These are phyloP conservation scores for Pneumocystis oryctolagi DNA, from an alignment of 1,139 yeast genomes.

Conservation along the genomic window DNA sequence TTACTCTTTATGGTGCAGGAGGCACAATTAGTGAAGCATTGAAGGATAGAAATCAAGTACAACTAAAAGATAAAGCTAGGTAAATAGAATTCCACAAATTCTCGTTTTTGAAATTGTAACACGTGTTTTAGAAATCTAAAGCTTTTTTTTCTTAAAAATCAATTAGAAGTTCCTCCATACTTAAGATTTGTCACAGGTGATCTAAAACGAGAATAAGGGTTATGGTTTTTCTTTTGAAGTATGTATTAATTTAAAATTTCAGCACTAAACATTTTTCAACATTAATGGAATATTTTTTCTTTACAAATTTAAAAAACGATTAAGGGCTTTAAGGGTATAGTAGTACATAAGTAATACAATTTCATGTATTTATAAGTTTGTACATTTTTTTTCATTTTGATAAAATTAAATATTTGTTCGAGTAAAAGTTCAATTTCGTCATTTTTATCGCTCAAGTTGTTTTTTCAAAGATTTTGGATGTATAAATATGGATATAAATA, in stretches of 20 bases:
- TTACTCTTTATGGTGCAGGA: constrained; percentile 77
- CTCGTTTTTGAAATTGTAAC: constrained; percentile 42
- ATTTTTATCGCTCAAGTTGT: not conserved
- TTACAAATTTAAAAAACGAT: not conserved
- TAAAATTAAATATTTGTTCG: not conserved
- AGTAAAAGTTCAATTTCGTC: not conserved
- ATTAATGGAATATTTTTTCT: not conserved
- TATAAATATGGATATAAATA: not conserved
- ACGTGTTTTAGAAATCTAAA: constrained; percentile 40
- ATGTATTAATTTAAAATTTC: not conserved
- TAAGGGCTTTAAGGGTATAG: not conserved
- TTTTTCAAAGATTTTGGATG: not conserved
- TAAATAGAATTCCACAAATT: constrained; percentile 80
- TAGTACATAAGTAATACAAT: not conserved
- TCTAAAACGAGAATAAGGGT: constrained; percentile 28
- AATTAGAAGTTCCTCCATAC: not conserved
- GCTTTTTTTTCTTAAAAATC: not conserved
- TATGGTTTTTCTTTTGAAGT: not conserved
- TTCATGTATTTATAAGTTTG: not conserved
- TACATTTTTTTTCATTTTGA: not conserved
- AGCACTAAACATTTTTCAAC: not conserved
- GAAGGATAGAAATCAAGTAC: constrained; percentile 78
- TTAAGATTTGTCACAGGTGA: constrained; percentile 77
- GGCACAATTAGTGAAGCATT: constrained; percentile 72
- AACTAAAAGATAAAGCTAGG: constrained; percentile 86